Conservation (phyloP, 2,329 filamentous ascomycete genomes). For the Arthroderma sp. region DNA sequence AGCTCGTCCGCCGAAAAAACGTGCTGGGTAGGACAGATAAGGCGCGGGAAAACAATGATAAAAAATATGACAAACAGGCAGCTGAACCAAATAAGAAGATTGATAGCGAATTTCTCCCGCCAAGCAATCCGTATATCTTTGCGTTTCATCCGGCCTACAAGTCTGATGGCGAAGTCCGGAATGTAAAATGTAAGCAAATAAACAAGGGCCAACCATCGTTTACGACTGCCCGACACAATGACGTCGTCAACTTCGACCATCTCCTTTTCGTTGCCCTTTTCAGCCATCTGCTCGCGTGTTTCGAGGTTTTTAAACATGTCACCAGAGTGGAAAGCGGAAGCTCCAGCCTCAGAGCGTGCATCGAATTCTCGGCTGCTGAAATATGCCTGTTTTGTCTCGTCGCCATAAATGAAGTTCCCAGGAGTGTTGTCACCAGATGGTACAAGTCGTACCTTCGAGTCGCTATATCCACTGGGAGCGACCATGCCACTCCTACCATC, state of each 20-base stretch:
- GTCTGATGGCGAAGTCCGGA: conserved; percentile 68
- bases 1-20: conserved; percentile 74
- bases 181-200: conserved; percentile 75
- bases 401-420: conserved; percentile 50
- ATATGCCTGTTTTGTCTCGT: conserved; percentile 67
- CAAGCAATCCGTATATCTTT: conserved; percentile 88
- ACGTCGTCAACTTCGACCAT: conserved; percentile 83
- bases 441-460: conserved; percentile 46
- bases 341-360: conserved; percentile 77
- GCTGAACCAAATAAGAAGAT: conserved; percentile 86
- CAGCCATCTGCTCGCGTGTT: conserved; percentile 84
- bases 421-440: conserved; percentile 34
- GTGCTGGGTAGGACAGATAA: conserved; percentile 85
- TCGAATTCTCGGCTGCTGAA: conserved; percentile 72
- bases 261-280: conserved; percentile 83
- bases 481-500: conserved; percentile 48
- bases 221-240: conserved; percentile 63
- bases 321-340: conserved; percentile 76
- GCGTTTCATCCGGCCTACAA: conserved; percentile 70
- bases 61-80: conserved; percentile 73
- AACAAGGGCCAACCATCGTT: conserved; percentile 79
- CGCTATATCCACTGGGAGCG: conserved; percentile 29
- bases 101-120: conserved; percentile 96
- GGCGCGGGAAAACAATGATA: conserved; percentile 70
- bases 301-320: conserved; percentile 98